phyloP scores from a whole-genome alignment of 2,329 filamentous ascomycete genomes.

The Colletotrichum limetticola region DNA sequence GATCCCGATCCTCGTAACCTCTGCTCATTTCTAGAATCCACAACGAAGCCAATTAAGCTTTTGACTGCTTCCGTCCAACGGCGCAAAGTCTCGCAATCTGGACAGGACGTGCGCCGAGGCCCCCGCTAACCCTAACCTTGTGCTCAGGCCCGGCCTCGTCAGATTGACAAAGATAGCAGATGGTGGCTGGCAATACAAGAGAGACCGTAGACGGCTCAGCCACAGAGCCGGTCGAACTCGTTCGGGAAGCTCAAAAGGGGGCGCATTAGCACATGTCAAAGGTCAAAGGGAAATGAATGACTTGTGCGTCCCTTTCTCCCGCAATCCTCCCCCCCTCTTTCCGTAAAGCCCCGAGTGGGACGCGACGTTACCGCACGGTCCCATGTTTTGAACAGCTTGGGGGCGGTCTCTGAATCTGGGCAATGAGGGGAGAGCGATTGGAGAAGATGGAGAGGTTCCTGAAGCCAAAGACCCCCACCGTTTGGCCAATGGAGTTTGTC shows the following conservation, averaged over 20 bases:
- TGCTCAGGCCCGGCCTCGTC: not conserved
- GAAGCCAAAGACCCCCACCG: not conserved
- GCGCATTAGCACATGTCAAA: not conserved
- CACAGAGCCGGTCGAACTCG: not conserved
- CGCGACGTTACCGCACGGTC: slow-evolving; percentile 17
- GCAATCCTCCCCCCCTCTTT: not conserved
- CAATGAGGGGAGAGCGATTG: not conserved
- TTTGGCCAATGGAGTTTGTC: slow-evolving; percentile 7
- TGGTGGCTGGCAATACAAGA: not conserved
- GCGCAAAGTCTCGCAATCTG: not conserved
- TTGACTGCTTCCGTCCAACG: not conserved
- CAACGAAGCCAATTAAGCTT: slow-evolving; percentile 17
- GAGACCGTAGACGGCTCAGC: not conserved
- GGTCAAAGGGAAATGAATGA: not conserved
- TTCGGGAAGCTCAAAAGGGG: not conserved
- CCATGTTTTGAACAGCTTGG: slow-evolving; percentile 12
- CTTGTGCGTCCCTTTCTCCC: not conserved
- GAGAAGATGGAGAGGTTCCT: slow-evolving; percentile 15
- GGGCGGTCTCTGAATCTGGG: slow-evolving; percentile 9
- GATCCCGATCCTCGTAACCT: not conserved
- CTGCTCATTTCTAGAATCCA: not conserved
- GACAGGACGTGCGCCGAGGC: not conserved
- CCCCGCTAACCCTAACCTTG: not conserved
- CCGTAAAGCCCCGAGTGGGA: slow-evolving; percentile 19
- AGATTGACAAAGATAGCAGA: not conserved